Conservation (phyloP, 345 rosid genomes). For the Eucalyptus dawsonii region DNA sequence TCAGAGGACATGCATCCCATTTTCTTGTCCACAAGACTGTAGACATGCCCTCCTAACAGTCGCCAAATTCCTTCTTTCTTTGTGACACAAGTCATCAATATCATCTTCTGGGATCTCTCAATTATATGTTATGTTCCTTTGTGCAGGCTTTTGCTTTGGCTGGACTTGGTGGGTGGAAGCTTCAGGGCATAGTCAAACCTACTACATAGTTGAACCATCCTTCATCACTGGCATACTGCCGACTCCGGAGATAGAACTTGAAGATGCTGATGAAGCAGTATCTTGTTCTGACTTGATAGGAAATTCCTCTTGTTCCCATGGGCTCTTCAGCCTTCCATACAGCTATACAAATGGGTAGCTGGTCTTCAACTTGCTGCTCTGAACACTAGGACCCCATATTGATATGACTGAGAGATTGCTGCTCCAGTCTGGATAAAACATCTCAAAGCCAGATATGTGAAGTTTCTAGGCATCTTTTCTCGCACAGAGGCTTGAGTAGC, state of each 20-base stretch:
- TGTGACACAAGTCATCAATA: background rate
- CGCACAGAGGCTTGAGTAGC: background rate
- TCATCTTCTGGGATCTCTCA: background rate
- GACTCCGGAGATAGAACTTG: background rate
- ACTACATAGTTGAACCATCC: background rate
- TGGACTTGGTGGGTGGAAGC: slow-evolving; percentile 94
- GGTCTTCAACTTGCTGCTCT: background rate
- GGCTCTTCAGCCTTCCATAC: background rate
- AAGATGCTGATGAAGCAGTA: background rate
- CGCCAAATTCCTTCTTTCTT: background rate
- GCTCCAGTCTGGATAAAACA: background rate
- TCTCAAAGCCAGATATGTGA: background rate
- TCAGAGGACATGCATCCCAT: background rate
- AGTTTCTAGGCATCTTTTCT: background rate
- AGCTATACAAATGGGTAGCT: background rate
- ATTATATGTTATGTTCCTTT: background rate
- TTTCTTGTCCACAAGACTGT: background rate
- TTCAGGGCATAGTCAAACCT: slow-evolving; percentile 76
- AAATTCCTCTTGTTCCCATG: background rate
- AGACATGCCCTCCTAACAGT: background rate
- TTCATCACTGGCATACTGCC: background rate
- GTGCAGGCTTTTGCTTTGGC: slow-evolving; percentile 72
- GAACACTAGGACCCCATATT: background rate
- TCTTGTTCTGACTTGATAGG: background rate
- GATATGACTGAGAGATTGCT: background rate